Conservation (phyloP, 2,329 filamentous ascomycete genomes). For the Phaeosphaeria sp. region DNA sequence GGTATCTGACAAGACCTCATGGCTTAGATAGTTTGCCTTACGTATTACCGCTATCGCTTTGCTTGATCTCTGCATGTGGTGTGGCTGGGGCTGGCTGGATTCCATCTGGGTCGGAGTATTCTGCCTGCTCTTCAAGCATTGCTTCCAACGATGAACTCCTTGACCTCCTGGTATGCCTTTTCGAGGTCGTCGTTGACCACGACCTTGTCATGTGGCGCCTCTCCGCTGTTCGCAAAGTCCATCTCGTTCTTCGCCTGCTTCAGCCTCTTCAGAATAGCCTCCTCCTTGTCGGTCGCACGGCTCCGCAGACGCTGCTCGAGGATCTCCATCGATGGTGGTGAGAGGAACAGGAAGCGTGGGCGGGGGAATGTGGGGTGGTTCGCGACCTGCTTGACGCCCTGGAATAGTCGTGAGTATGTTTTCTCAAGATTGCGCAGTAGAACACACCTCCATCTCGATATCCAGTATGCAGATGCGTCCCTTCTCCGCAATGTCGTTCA, state of each 20-base stretch:
- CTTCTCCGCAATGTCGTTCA: conserved; percentile 75
- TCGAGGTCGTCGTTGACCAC: conserved; percentile 62
- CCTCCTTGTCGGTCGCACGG: conserved; percentile 54
- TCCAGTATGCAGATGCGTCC: conserved; percentile 83
- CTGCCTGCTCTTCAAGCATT: conserved; percentile 23
- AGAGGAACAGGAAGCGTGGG: conserved; percentile 84
- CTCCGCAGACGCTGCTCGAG: conserved; percentile 68
- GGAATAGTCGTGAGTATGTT: conserved; percentile 1
- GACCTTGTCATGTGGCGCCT: conserved; percentile 59
- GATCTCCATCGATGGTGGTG: conserved; percentile 76
- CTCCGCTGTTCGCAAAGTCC: conserved; percentile 47
- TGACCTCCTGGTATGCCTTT: conserved; percentile 57
- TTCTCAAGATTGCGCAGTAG: background rate
- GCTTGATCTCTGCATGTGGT: background rate
- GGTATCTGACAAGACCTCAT: conserved; percentile 54
- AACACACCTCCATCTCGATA: conserved; percentile 88
- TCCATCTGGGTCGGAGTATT: too few relatives aligned
- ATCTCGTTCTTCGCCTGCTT: conserved; percentile 56
- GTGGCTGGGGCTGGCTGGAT: background rate
- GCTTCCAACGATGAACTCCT: conserved; percentile 57
- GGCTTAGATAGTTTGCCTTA: conserved; percentile 33
- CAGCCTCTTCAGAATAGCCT: conserved; percentile 56
- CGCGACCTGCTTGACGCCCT: conserved; percentile 93
- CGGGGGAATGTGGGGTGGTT: conserved; percentile 67
- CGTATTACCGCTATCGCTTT: conserved; percentile 14